Conservation (phyloP, 1,139 yeast genomes). For the Wickerhamomyces sp. region DNA sequence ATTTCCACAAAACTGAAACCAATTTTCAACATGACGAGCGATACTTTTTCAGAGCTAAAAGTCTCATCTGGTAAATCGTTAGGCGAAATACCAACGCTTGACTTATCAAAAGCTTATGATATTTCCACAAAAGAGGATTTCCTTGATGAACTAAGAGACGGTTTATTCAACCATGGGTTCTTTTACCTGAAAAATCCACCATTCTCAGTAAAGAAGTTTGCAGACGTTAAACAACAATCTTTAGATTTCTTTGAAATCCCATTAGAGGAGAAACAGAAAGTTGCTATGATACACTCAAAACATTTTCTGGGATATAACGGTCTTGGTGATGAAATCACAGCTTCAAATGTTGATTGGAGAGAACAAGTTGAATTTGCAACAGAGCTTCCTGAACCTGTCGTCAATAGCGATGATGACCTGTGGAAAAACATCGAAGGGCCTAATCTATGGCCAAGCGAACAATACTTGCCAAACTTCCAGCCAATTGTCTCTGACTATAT, state of each 20-base stretch:
- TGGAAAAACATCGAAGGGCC: slow-evolving; percentile 64
- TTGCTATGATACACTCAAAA: slow-evolving; percentile 59
- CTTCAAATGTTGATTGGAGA: slow-evolving; percentile 55
- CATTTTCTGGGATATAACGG: slow-evolving; percentile 67
- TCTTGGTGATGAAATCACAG: slow-evolving; percentile 64
- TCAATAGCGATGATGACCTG: slow-evolving; percentile 37
- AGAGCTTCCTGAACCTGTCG: slow-evolving; percentile 45
- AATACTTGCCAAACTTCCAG: slow-evolving; percentile 46
- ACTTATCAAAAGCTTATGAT: slow-evolving; percentile 23
- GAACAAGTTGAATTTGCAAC: slow-evolving; percentile 69
- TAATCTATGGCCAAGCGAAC: slow-evolving; percentile 52
- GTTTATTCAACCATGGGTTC: slow-evolving; percentile 60
- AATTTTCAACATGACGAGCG: background rate
- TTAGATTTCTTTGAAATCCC: slow-evolving; percentile 52
- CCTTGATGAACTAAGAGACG: slow-evolving; percentile 43
- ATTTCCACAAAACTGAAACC: no score
- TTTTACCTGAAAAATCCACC: slow-evolving; percentile 42
- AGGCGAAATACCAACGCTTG: slow-evolving; percentile 23
- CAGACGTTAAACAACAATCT: slow-evolving; percentile 38
- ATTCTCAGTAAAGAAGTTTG: slow-evolving; percentile 30
- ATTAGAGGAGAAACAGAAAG: slow-evolving; percentile 42
- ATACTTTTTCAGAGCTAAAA: background rate
- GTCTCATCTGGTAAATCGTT: background rate
- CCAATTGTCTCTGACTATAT: slow-evolving; percentile 43
- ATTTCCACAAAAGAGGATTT: slow-evolving; percentile 41